Percentiles rank a stretch among this genome's conserved stretches.
Conservation (phyloP, 2,329 filamentous ascomycete genomes). For the Trichoderma cornu-damae region DNA sequence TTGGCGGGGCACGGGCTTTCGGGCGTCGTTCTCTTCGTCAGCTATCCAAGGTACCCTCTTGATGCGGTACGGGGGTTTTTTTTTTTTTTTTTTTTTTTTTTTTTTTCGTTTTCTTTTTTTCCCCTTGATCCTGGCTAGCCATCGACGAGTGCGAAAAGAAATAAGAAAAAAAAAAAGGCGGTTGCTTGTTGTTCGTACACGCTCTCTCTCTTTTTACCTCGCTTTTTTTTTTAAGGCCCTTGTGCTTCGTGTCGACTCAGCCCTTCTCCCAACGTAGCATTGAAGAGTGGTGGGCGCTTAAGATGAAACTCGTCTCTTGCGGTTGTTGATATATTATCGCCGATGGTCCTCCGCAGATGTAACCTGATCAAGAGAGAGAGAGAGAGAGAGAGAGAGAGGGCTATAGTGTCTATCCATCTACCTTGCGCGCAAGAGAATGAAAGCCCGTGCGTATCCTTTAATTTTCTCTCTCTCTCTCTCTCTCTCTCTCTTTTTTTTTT, state of each 20-base stretch:
- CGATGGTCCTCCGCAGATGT: neutral
- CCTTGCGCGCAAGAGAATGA: neutral
- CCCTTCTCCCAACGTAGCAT: neutral
- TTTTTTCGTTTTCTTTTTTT: no score
- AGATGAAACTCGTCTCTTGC: no score
- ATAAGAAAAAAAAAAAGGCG: no score
- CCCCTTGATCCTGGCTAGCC: conserved; percentile 1
- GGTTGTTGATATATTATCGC: neutral
- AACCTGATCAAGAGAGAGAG: no score
- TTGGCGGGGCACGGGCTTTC: conserved; percentile 5
- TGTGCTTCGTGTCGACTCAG: no score
- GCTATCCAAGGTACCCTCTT: conserved; percentile 8
- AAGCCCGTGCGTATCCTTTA: neutral
- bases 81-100: no score
- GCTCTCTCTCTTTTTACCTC: neutral
- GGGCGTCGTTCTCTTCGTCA: neutral
- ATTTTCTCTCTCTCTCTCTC: neutral
- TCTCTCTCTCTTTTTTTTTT: no score
- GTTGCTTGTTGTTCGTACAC: neutral
- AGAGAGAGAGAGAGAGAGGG: no score
- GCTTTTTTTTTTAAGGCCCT: neutral
- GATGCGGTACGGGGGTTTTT: neutral
- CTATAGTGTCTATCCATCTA: no score
- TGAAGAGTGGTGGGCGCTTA: neutral
- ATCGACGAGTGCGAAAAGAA: neutral